These are phyloP conservation scores for Fraxinus anomala DNA, from an alignment of 257 asterid species.

Conservation along the genomic window DNA sequence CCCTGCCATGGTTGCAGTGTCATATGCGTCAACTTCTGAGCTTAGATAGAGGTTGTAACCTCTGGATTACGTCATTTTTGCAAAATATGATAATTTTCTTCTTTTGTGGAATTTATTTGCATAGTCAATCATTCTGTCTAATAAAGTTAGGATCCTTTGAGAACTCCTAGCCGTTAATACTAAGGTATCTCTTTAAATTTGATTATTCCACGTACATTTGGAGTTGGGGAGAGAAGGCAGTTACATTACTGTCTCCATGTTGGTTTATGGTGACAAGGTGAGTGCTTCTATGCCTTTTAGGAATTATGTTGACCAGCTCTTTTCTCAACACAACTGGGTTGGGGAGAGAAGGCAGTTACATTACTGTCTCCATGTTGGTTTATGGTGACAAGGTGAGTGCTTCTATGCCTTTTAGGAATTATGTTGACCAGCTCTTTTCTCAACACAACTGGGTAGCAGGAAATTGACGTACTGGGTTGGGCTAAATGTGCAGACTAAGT, in stretches of 20 bases:
- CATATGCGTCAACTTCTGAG: constrained; percentile 38
- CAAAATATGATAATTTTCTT: constrained; percentile 30
- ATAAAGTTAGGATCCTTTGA: neutral
- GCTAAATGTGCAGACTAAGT: constrained; percentile 11
- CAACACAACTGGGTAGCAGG: constrained; percentile 27
- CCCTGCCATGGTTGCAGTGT: constrained; percentile 46
- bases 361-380: constrained; percentile 25
- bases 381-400: constrained; percentile 33
- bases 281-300: constrained; percentile 27
- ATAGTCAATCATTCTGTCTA: constrained; percentile 23
- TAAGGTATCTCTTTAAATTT: constrained; percentile 29
- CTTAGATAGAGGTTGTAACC: constrained; percentile 33
- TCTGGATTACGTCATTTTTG: neutral
- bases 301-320: constrained; percentile 28
- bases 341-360: constrained; percentile 9
- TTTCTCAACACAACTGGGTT: constrained; percentile 29
- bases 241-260: constrained; percentile 20
- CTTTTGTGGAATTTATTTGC: constrained; percentile 30
- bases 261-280: constrained; percentile 34
- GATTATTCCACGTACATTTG: constrained; percentile 20
- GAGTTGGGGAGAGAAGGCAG: constrained; percentile 23
- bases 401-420: constrained; percentile 27
- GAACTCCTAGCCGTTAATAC: constrained; percentile 11
- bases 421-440: constrained; percentile 28
- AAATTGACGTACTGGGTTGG: constrained; percentile 16